Evolutionary conservation across 441 rosid species (phyloP), one percentile per base, ranked within the genome.

Genomic region (Croton laevigatus): DNA sequence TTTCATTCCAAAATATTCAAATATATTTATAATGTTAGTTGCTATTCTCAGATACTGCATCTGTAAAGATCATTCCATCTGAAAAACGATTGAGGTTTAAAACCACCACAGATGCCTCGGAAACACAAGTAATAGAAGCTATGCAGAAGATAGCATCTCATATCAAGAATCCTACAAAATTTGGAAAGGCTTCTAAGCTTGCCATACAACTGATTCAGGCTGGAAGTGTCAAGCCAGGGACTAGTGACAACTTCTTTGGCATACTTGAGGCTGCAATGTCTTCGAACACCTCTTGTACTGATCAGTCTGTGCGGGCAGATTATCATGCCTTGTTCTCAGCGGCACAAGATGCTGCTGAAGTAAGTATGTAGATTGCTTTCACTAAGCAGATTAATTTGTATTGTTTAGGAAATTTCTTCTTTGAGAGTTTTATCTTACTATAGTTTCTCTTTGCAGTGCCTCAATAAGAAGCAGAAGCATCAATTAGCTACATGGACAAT

Each of bases 81-180:
- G 88, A 60, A 79, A 91, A 83, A 78, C 83, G 88, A 62, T 73
- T 90, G 79, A 89, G 94, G 84, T 94, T 94, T 76, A 94, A 92
- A 84, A 92, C 89, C n/a, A 87, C 92, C 23, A 89, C 91, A 0
- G 94, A 94, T 85, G 94, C 94, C 55, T 90, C 98, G 0, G 96
- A 88, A 65, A 78, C 76, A 12, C 97, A 94, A 85, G 80, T 92
- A 34, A 78, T 89, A 4, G 97, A 94, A 64, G 97, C 97, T 17
- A 92, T 94, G 97, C 88, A 87, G 83, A 94, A 90, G 84, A 90
- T 94, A 67, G 88, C 96, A 9, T 91, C 87, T 1, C 97, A 94
- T 76, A 88, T 91, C 70, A 86, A 80, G 84, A 94, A 84, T 69
- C 92, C 87, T 42, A 13, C 79, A 5, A 94, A 94, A 79, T 85